A percentile compares a stretch with the other conserved stretches of the same genome.
These are phyloP conservation scores for Rhynchosporium agropyri DNA, from an alignment of 2,329 filamentous ascomycete species.

Conservation along the genomic window DNA sequence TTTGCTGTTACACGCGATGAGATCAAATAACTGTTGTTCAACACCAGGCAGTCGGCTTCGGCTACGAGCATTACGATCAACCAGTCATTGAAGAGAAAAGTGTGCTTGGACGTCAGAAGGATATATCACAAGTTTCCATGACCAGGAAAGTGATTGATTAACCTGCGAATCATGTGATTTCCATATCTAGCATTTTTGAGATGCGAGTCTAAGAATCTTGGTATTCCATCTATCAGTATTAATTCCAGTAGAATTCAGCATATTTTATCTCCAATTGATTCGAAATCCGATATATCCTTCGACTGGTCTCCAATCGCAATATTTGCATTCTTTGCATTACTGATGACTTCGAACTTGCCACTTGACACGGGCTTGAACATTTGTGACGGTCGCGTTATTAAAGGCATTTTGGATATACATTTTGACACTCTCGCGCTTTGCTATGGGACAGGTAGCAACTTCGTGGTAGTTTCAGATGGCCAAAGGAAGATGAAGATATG, in stretches of 20 bases:
- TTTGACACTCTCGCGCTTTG: conserved; percentile 6
- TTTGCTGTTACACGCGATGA: too few species aligned
- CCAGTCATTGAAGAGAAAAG: too few species aligned
- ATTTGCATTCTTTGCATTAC: conserved; percentile 14
- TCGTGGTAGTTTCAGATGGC: too few species aligned
- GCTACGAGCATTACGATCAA: too few species aligned
- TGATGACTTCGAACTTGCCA: conserved; percentile 15
- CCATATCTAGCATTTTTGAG: not conserved
- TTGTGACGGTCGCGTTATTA: conserved; percentile 1
- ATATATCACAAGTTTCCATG: too few species aligned
- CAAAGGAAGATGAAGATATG: too few species aligned
- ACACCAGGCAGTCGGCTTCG: too few species aligned
- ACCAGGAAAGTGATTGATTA: not conserved
- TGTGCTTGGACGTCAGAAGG: too few species aligned
- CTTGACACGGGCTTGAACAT: not conserved
- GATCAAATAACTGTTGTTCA: too few species aligned
- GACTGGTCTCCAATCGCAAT: conserved; percentile 17
- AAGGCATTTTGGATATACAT: conserved; percentile 11
- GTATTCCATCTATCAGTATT: conserved; percentile 21
- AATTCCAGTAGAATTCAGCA: conserved; percentile 18
- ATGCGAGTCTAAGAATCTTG: conserved; percentile 5
- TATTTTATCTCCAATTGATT: conserved; percentile 18
- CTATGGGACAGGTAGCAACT: not conserved
- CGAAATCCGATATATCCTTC: not conserved
- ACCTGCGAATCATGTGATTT: not conserved